Base-by-base conservation (phyloP, 441 rosid species). In the Biscutella auriculata region DNA sequence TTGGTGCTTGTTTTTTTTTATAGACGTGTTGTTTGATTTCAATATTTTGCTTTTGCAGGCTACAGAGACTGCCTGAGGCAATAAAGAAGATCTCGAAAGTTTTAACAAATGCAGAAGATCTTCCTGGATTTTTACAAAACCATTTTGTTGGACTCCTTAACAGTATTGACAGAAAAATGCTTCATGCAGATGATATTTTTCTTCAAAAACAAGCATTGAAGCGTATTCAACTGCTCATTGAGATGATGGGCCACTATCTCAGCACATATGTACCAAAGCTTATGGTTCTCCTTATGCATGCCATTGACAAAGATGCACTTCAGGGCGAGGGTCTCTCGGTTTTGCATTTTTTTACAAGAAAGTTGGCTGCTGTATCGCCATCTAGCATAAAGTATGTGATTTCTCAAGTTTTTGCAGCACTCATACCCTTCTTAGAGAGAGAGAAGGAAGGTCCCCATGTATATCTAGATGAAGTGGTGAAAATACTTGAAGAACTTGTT, bases 121-220 rank as follows among this genome's bases (percentile, higher is more conserved):
- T 88, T 71, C 79, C 95, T 39, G 78, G 77, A 51, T 94, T 94
- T 73, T 73, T 94, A 75, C 85, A 90, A 78, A 86, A 83, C 76
- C 97, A 95, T 77, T 95, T 91, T 88, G 97, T 91, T 73, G 87
- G 95, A 52, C 95, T 95, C 52, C 97, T 95, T 60, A 91, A 95
- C 69, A 84, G 93, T 61, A 87, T 94, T 41, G 97, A 94, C 70
- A 83, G 88, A 76, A 90, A 88, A 68, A 82, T 88, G 97, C 95
- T 88, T 57, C 97, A 88, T 71, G 77, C 95, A 25, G 87, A 84
- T 64, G 92, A 88, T 65, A 48, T 69, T 59, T 77, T 69, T 16
- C 75, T 84, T 70, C 97, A 91, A 88, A 86, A 75, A 73, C 95
- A 88, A 81, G 99, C 99, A 58, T 66, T 95, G 79, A 76, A 75